A percentile compares a stretch with the other conserved stretches of the same genome.
Evolutionary conservation across 331 rosid genomes (phyloP).

Genomic region (Quercus tomentella): DNA sequence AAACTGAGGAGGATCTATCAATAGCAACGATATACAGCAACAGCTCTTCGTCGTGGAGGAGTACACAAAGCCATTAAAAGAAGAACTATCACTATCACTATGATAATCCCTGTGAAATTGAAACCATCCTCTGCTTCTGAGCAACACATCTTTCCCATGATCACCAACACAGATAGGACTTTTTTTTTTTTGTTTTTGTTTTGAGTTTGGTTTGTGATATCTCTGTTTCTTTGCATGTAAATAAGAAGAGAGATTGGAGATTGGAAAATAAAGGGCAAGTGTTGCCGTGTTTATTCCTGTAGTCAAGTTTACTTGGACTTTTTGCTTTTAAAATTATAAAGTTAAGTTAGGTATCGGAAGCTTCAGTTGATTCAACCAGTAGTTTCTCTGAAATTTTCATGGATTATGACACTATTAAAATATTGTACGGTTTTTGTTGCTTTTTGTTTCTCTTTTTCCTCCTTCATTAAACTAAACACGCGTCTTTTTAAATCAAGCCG

Average conservation of each 20-base stretch:
- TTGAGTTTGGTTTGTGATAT: background rate
- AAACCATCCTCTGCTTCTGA: background rate
- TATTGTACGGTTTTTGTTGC: no score
- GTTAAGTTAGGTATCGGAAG: background rate
- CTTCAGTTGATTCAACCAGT: background rate
- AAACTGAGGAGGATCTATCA: background rate
- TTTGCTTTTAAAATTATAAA: background rate
- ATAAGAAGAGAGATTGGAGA: background rate
- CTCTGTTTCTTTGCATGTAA: background rate
- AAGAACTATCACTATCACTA: slow-evolving; percentile 28
- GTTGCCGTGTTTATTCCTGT: no score
- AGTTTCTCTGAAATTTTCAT: background rate
- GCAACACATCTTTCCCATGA: slow-evolving; percentile 30
- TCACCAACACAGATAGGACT: background rate
- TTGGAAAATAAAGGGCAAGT: background rate
- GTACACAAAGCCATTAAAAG: slow-evolving; percentile 1
- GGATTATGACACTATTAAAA: no score
- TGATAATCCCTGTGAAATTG: background rate
- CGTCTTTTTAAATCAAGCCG: no score
- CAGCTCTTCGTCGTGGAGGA: slow-evolving; percentile 3
- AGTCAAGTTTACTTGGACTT: slow-evolving; percentile 8
- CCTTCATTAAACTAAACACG: no score
- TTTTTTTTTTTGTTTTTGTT: background rate
- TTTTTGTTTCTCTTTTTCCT: no score
- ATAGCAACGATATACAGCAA: background rate